phyloP scores from a whole-genome alignment of 805 yeast species.

The Brettanomyces anomalus region DNA sequence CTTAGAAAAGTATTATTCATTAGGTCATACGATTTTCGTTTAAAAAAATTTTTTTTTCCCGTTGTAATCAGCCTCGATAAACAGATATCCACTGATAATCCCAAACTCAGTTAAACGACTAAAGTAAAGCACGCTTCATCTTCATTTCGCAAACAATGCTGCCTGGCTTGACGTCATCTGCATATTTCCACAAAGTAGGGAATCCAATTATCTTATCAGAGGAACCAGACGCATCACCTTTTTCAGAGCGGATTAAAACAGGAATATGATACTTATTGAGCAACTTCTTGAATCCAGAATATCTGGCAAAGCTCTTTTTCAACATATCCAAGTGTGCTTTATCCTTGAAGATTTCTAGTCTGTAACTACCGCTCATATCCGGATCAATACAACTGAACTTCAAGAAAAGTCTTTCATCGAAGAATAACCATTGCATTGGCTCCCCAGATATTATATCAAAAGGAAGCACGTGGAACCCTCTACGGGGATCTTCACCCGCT shows the following conservation, averaged over 20 bases:
- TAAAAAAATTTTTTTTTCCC: too few relatives aligned
- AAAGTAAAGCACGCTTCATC: neutral
- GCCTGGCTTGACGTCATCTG: neutral
- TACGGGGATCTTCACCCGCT: neutral
- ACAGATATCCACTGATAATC: too few relatives aligned
- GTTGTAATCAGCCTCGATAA: too few relatives aligned
- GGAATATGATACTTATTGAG: constrained; percentile 3
- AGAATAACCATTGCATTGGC: constrained; percentile 4
- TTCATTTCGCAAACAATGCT: neutral
- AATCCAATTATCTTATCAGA: constrained; percentile 2
- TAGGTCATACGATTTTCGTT: too few relatives aligned
- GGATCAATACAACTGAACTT: neutral
- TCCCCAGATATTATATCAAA: neutral
- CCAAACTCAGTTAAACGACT: too few relatives aligned
- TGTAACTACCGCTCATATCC: neutral
- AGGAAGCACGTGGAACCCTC: neutral
- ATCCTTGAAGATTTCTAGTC: constrained; percentile 1
- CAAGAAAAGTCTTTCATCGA: constrained; percentile 7
- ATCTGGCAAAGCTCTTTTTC: neutral
- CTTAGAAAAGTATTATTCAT: too few relatives aligned
- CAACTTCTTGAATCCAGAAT: neutral
- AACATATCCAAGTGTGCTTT: neutral
- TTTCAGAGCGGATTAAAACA: neutral
- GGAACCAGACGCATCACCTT: neutral
- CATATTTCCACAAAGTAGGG: constrained; percentile 4